phyloP scores from a whole-genome alignment of 768 basidiomycete genomes.

The Termitomyces sp. region DNA sequence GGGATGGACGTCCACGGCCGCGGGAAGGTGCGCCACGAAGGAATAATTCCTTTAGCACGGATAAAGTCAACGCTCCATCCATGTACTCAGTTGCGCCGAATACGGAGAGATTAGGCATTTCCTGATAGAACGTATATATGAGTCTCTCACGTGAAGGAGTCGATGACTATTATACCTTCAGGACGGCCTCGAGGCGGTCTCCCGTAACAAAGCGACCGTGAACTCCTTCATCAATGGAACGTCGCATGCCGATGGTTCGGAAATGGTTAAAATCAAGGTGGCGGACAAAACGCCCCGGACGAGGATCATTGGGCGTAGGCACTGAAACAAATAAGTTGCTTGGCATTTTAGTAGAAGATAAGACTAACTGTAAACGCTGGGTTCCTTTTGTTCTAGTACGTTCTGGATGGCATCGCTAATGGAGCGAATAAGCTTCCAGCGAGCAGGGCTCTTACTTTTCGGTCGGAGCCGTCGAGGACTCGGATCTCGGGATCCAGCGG shows the following conservation, averaged over 20 bases:
- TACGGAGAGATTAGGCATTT: slow-evolving; percentile 77
- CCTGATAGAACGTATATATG: slow-evolving; percentile 38
- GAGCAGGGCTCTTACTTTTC: slow-evolving; percentile 76
- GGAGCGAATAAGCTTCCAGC: slow-evolving; percentile 77
- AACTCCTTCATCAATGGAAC: slow-evolving; percentile 86
- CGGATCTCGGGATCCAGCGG: slow-evolving; percentile 76
- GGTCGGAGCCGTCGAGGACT: slow-evolving; percentile 70
- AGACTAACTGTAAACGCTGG: slow-evolving; percentile 63
- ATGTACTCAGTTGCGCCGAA: slow-evolving; percentile 99
- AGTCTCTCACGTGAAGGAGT: background rate
- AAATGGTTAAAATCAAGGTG: slow-evolving; percentile 96
- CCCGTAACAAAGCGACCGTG: slow-evolving; percentile 91
- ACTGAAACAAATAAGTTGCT: slow-evolving; percentile 31
- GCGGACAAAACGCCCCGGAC: slow-evolving; percentile 75
- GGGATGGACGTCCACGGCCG: slow-evolving; percentile 60
- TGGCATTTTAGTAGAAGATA: background rate
- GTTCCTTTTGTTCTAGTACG: slow-evolving; percentile 54
- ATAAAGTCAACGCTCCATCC: slow-evolving; percentile 83
- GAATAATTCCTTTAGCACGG: slow-evolving; percentile 86
- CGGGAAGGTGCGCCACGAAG: slow-evolving; percentile 75
- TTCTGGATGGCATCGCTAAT: slow-evolving; percentile 76
- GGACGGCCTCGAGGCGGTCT: slow-evolving; percentile 69
- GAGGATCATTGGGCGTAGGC: slow-evolving; percentile 61
- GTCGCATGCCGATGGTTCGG: slow-evolving; percentile 92
- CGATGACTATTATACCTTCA: slow-evolving; percentile 49